Conservation (phyloP, 208 protist genomes). For the Lotmaria passim region DNA sequence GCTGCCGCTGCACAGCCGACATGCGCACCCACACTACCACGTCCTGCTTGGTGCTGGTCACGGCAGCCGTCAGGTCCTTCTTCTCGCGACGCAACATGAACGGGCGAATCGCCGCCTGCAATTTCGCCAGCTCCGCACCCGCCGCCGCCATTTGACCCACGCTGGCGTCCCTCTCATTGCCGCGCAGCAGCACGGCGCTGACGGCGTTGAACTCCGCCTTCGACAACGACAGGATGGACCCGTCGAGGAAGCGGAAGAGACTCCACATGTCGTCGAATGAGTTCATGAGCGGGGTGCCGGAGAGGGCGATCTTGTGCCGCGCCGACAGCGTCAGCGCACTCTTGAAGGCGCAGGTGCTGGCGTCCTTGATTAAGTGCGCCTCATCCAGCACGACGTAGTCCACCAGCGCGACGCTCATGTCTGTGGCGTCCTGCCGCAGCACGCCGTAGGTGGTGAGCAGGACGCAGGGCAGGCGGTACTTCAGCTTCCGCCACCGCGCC, state of each 20-base stretch:
- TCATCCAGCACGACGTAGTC: slow-evolving; percentile 90
- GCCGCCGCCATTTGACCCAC: slow-evolving; percentile 42
- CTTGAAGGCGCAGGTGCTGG: slow-evolving; percentile 60
- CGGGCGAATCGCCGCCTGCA: slow-evolving; percentile 64
- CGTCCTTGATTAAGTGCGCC: slow-evolving; percentile 83
- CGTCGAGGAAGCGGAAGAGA: slow-evolving; percentile 83
- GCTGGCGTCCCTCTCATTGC: slow-evolving; percentile 81
- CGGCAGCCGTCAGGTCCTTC: slow-evolving; percentile 34
- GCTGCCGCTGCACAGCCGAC: slow-evolving; percentile 52
- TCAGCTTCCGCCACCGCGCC: slow-evolving; percentile 60
- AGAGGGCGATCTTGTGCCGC: slow-evolving; percentile 81
- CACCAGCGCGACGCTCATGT: slow-evolving; percentile 57
- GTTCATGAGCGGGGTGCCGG: slow-evolving; percentile 89
- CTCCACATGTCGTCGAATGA: slow-evolving; percentile 87
- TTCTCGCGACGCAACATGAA: slow-evolving; percentile 88
- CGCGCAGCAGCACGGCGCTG: slow-evolving; percentile 62
- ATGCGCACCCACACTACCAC: slow-evolving; percentile 81
- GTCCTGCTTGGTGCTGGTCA: slow-evolving; percentile 64
- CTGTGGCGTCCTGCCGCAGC: slow-evolving; percentile 67
- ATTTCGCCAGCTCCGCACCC: slow-evolving; percentile 40
- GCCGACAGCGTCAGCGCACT: slow-evolving; percentile 64
- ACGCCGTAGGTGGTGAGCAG: slow-evolving; percentile 87
- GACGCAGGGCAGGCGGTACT: slow-evolving; percentile 55
- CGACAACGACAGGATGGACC: slow-evolving; percentile 48
- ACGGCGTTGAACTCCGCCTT: slow-evolving; percentile 48